Evolutionary conservation across 1,139 yeast genomes (phyloP), one percentile per base, ranked within the genome.

Genomic region (Yamadazyma atlantica): DNA sequence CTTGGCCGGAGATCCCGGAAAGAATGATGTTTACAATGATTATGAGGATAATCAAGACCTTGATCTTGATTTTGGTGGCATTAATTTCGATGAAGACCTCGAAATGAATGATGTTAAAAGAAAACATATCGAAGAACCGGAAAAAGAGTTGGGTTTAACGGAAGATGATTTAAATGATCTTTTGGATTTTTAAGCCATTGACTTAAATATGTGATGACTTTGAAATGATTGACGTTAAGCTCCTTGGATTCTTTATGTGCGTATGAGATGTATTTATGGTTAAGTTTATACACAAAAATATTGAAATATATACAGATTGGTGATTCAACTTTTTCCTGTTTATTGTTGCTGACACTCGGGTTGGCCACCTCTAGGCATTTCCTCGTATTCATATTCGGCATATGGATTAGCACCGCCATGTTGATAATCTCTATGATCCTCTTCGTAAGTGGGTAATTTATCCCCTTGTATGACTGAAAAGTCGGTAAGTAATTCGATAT

Each of bases 341-440:
- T 51, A 70, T 49, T 69, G 75, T 36, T 67, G 73, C 22, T 68
- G 42, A 48, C 78, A 73, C 44, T 71, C 74, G 3, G 74, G 66
- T 35, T 58, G 65, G 7, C 56, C 59, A 25, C 29, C 28, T 15
- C 37, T 43, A 26, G 15, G 33, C 17, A 32, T 21, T 12, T 32
- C 32, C 2, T 30, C 30, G 16, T 37, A 34, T 22, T 29, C 39
- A 25, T 29, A 39, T 1, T 36, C 37, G 16, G 26, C 34, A 26
- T 37, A 27, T 9, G 49, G 50, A 23, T 41, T 40, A 12, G 48
- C 46, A 24, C 44, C 44, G n/a, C 43, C 34, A 4, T 43, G 35
- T 31, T 43, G 31, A 15, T 44, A 38, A 15, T 26, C 16, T 11
- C 5, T 21, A 16, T 16, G n/a, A 6, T 39, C 38, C n/a, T 44